phyloP scores from a whole-genome alignment of 73 alveolate genomes.

The Durusdinium trenchii region DNA sequence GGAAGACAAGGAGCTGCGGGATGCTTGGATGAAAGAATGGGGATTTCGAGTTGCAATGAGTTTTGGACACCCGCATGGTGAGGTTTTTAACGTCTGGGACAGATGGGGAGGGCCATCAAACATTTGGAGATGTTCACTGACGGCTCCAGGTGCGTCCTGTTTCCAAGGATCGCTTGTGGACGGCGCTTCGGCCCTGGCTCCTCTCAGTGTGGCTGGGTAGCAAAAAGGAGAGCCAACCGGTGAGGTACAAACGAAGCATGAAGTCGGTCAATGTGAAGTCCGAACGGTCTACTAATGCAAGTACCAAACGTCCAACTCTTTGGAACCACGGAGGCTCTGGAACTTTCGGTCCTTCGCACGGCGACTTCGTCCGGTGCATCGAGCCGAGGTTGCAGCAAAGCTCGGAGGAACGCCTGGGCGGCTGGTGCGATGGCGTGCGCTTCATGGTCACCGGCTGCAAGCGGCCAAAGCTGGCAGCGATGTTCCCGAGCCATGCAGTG shows the following conservation, averaged over 20 bases:
- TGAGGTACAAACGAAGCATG: background rate
- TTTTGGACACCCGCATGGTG: background rate
- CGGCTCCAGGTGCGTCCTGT: background rate
- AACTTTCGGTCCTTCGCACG: too few species aligned
- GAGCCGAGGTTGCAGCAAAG: conserved; percentile 55
- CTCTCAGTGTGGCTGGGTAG: conserved; percentile 39
- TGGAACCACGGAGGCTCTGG: too few species aligned
- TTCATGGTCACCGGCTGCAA: conserved; percentile 63
- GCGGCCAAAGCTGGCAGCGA: conserved; percentile 47
- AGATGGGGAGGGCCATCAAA: background rate
- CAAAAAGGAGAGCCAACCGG: background rate
- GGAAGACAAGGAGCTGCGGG: conserved; percentile 18
- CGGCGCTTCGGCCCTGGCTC: conserved; percentile 58
- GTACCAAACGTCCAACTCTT: too few species aligned
- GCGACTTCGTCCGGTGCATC: background rate
- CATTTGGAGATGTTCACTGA: background rate
- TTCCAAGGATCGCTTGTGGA: conserved; percentile 60
- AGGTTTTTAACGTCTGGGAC: background rate
- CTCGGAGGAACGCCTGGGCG: conserved; percentile 80
- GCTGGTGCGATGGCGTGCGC: conserved; percentile 89
- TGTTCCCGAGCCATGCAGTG: conserved; percentile 1
- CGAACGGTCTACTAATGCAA: too few species aligned
- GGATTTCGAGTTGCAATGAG: background rate
- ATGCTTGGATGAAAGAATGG: background rate
- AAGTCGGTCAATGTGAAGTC: background rate